These are phyloP conservation scores for Ophiocordyceps sinensis DNA, from an alignment of 2,329 filamentous ascomycete genomes.

Conservation along the genomic window DNA sequence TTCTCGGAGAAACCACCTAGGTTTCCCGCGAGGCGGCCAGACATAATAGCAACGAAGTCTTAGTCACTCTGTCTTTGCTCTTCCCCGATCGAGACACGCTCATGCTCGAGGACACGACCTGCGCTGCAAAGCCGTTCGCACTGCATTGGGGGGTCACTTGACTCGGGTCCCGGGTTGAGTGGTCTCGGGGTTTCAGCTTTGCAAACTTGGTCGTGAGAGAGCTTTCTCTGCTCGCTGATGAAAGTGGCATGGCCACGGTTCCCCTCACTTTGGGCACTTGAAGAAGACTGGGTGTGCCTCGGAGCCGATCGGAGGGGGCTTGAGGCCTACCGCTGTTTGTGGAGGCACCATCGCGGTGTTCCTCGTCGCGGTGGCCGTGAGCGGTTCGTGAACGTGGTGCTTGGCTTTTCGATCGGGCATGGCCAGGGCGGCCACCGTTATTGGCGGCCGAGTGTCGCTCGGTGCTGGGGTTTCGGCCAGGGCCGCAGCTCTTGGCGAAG, in stretches of 20 bases:
- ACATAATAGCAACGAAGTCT: slow-evolving; percentile 4
- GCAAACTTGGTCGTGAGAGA: slow-evolving; percentile 25
- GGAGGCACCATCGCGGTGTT: slow-evolving; percentile 21
- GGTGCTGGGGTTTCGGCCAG: slow-evolving; percentile 30
- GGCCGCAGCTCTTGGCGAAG: slow-evolving; percentile 44
- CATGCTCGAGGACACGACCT: slow-evolving; percentile 6
- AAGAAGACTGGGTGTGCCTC: background rate
- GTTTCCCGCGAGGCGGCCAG: slow-evolving; percentile 9
- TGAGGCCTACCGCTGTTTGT: slow-evolving; percentile 18
- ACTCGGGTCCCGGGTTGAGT: slow-evolving; percentile 14
- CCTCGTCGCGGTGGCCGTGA: slow-evolving; percentile 24
- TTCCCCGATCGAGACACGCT: slow-evolving; percentile 13
- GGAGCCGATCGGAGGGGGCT: slow-evolving; percentile 1
- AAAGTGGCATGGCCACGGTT: slow-evolving; percentile 12
- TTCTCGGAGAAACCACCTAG: slow-evolving; percentile 19
- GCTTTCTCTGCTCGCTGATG: slow-evolving; percentile 24
- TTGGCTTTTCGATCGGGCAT: slow-evolving; percentile 26
- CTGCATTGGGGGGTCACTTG: slow-evolving; percentile 29
- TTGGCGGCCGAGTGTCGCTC: slow-evolving; percentile 37
- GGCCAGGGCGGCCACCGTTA: slow-evolving; percentile 27
- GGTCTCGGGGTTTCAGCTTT: slow-evolving; percentile 24
- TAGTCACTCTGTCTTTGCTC: slow-evolving; percentile 6
- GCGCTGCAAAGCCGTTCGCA: background rate
- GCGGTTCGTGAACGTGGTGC: slow-evolving; percentile 21
- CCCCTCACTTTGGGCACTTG: slow-evolving; percentile 10